Base-by-base conservation (phyloP, 768 basidiomycete genomes). In the Tulasnella sp. region DNA sequence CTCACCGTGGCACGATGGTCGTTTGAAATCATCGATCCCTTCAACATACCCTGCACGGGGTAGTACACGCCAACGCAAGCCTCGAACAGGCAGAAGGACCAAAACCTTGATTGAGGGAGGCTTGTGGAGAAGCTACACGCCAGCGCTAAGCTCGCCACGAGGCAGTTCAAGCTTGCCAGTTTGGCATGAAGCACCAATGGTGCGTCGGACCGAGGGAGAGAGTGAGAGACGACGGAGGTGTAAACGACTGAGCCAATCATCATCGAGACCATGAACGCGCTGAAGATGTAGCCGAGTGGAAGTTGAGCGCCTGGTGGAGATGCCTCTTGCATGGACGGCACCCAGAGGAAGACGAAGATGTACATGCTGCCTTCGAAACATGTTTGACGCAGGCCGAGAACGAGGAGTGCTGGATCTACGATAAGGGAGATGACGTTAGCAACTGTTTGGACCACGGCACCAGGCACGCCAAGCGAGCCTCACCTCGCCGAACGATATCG, bases 331-430 rank as follows among this genome's bases (percentile, higher is more conserved):
- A 94, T 86, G 1, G 91, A 89, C 0, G 94, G 93, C 0, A 94
- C 93, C 93, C 93, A 94, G 81, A 92, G 87, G 87, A 94, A 94
- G 82, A 94, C 93, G 85, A 94, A 94, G 81, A 94, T 89, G 85
- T 94, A 94, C 93, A 94, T 93, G 7, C 92, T 93, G 2, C 93
- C 94, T 84, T 94, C 93, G 84, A 94, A 94, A 85, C 92, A 93
- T 0, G 93, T 94, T 85, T 94, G 93, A 0, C 91, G 91, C 77
- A 94, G 85, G 44, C 93, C 92, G 31, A 94, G 89, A 37, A 89
- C 89, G 81, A 93, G 85, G 14, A 94, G 87, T 73, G 90, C 83
- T 0, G 90, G 88, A 83, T 94, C 93, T 69, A 28, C 5, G 93
- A 83, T 14, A 81, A 73, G 16, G 73, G 16, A 60, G 37, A 50